A percentile compares a stretch with the other conserved stretches of the same genome.
These are phyloP conservation scores for Colletotrichum spaethianum DNA, from an alignment of 2,329 filamentous ascomycete genomes.

Conservation along the genomic window DNA sequence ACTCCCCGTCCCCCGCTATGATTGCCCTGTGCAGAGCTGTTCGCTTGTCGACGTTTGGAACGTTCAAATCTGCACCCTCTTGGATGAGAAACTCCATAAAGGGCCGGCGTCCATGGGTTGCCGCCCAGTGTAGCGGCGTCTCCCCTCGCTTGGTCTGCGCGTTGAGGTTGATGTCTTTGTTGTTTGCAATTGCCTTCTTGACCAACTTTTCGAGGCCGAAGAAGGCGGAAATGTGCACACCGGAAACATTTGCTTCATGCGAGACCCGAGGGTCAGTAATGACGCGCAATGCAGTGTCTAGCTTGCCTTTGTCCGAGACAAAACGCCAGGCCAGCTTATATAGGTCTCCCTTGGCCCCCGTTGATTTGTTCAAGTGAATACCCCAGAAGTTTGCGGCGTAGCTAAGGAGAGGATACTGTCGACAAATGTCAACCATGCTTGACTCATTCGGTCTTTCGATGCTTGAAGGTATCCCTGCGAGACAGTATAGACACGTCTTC, in stretches of 20 bases:
- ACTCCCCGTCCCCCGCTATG: background rate
- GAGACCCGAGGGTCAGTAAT: background rate
- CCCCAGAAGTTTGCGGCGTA: conserved; percentile 27
- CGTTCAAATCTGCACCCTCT: conserved; percentile 1
- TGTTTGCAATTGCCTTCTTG: conserved; percentile 6
- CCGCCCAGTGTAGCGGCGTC: conserved; percentile 25
- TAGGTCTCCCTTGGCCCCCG: background rate
- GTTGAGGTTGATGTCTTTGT: background rate
- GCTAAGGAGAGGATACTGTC: conserved; percentile 13
- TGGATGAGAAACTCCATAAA: conserved; percentile 4
- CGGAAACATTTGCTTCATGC: conserved; percentile 3
- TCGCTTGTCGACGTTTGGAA: background rate
- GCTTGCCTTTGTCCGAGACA: background rate
- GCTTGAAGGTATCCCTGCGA: background rate
- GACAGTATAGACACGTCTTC: conserved; percentile 11
- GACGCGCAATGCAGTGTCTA: background rate
- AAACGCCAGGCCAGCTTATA: conserved; percentile 20
- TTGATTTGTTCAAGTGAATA: background rate
- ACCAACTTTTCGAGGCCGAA: conserved; percentile 15
- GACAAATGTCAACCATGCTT: background rate
- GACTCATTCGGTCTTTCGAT: background rate
- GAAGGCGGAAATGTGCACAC: conserved; percentile 11
- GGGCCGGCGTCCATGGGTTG: background rate
- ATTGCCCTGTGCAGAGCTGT: conserved; percentile 23
- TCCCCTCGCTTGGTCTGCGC: conserved; percentile 18